Conservation (phyloP, 1,139 yeast species). For the Geotrichum candidum region DNA sequence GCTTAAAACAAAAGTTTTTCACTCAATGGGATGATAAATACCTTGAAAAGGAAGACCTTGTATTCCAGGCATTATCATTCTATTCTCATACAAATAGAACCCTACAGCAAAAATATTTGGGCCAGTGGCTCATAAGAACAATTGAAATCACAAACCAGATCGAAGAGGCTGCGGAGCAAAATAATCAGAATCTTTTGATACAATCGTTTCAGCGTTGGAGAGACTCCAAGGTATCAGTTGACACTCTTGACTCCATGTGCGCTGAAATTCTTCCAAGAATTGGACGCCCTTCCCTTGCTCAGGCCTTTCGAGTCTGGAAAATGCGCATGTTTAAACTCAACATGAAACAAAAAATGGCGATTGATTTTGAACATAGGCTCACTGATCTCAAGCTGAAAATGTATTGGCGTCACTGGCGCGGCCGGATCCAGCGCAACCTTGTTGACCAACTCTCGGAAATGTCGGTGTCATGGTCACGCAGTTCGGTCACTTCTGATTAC, state of each 20-base stretch:
- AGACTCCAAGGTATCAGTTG: neutral
- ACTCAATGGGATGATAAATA: constrained; percentile 7
- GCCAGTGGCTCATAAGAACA: neutral
- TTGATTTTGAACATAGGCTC: constrained; percentile 21
- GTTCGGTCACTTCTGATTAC: neutral
- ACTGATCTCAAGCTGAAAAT: constrained; percentile 20
- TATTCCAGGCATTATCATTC: constrained; percentile 1
- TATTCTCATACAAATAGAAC: neutral
- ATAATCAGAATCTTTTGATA: neutral
- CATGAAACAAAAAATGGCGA: constrained; percentile 24
- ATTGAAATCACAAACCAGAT: neutral
- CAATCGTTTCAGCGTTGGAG: neutral
- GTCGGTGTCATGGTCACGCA: neutral
- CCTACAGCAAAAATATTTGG: constrained; percentile 3
- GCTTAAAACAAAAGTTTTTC: neutral
- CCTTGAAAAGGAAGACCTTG: neutral
- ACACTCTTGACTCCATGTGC: neutral
- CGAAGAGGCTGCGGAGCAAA: neutral
- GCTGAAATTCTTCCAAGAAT: neutral
- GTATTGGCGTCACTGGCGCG: constrained; percentile 24
- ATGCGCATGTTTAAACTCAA: constrained; percentile 23
- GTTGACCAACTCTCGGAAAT: neutral
- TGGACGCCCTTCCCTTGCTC: constrained; percentile 15
- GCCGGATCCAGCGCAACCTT: neutral
- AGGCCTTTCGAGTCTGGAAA: constrained; percentile 24